These are phyloP conservation scores for Chlorella ohadii DNA, from an alignment of 139 green algal species.

Conservation along the genomic window DNA sequence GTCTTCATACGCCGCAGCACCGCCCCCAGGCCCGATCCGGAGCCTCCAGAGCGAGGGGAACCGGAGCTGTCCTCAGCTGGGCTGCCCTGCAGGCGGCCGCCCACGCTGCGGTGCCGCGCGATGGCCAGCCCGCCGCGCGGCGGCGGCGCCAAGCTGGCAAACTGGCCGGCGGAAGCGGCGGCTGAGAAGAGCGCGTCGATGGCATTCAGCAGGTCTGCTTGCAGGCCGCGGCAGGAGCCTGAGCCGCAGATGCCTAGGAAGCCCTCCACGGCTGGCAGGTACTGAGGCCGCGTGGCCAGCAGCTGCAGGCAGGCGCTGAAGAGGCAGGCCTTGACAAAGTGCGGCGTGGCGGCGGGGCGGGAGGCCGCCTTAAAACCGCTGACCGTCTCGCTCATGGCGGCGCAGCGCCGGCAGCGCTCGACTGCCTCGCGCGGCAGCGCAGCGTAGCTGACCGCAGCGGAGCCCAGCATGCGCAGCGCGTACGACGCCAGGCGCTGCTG, in stretches of 20 bases:
- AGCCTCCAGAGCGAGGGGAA: too few relatives aligned
- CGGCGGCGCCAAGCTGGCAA: conserved; percentile 20
- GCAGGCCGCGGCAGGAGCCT: conserved; percentile 2
- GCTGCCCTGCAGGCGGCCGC: not conserved
- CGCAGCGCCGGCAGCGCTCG: not conserved
- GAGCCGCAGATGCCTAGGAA: conserved; percentile 24
- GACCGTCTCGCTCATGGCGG: too few relatives aligned
- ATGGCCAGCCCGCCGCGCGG: not conserved
- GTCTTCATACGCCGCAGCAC: conserved; percentile 1
- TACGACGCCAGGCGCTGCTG: conserved; percentile 35
- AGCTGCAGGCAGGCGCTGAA: conserved; percentile 30
- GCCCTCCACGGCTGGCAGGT: conserved; percentile 33
- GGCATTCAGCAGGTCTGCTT: conserved; percentile 19
- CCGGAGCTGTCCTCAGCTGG: not conserved
- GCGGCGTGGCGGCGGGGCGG: not conserved
- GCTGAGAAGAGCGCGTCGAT: conserved; percentile 23
- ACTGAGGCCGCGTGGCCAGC: conserved; percentile 27
- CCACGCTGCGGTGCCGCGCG: not conserved
- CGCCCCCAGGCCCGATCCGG: not conserved
- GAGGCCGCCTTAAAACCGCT: too few relatives aligned
- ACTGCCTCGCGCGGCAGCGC: not conserved
- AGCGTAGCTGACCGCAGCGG: conserved; percentile 11
- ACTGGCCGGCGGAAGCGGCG: conserved; percentile 1
- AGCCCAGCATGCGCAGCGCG: conserved; percentile 40
- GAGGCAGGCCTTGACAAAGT: conserved; percentile 26